Percentiles rank a stretch among this genome's conserved stretches.
Conservation (phyloP, 306 rosid genomes). For the Myrica gale region DNA sequence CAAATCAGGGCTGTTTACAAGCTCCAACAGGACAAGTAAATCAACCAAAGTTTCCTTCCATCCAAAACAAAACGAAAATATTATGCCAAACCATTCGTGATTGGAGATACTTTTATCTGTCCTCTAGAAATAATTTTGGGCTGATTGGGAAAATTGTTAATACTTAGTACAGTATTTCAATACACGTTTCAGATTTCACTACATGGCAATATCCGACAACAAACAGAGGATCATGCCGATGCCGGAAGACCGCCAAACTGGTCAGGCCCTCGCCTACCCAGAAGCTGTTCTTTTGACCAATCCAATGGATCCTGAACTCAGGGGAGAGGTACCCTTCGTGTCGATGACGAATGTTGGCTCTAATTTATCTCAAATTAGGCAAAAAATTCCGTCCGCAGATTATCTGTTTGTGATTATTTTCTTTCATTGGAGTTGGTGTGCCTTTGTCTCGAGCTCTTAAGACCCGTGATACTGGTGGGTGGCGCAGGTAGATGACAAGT, state of each 20-base stretch:
- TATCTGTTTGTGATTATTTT: no score
- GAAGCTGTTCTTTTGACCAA: conserved; percentile 75
- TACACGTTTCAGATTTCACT: conserved; percentile 43
- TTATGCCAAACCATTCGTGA: no score
- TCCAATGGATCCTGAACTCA: conserved; percentile 31
- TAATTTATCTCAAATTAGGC: no score
- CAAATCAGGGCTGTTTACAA: conserved; percentile 63
- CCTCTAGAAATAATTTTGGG: no score
- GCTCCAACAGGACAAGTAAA: conserved; percentile 43
- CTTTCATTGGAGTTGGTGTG: no score
- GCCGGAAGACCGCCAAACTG: conserved; percentile 28
- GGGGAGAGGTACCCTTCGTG: conserved; percentile 55
- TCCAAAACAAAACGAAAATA: no score
- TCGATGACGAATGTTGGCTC: not conserved
- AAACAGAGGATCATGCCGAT: conserved; percentile 72
- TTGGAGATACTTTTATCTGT: no score
- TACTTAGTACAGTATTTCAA: not conserved
- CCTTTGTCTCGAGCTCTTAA: no score
- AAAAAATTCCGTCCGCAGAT: no score
- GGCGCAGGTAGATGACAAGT: conserved; percentile 83
- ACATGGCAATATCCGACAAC: conserved; percentile 64
- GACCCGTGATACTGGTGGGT: no score
- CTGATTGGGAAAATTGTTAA: not conserved
- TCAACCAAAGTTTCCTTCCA: not conserved
- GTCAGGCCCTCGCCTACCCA: conserved; percentile 42